Evolutionary conservation across 23 red algal genomes (phyloP).

Genomic region (Chondrus crispus): DNA sequence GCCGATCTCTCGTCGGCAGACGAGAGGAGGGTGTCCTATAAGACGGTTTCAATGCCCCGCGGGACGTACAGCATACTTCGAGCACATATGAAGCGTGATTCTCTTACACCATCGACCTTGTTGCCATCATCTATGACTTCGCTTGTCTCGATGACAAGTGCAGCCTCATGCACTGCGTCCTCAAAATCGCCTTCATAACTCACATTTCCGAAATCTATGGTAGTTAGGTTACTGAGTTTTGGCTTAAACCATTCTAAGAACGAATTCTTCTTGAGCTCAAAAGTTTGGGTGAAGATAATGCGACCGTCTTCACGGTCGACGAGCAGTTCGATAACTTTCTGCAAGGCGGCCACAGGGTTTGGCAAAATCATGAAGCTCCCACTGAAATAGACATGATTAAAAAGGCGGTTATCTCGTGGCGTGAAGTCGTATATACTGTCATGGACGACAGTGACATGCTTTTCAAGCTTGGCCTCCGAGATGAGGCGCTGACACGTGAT

Average conservation of each 20-base stretch:
- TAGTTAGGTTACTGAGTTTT: slow-evolving; percentile 11
- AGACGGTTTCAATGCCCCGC: not conserved
- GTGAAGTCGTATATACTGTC: slow-evolving; percentile 27
- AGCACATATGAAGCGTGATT: slow-evolving; percentile 7
- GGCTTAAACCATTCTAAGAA: slow-evolving; percentile 68
- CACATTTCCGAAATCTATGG: slow-evolving; percentile 58
- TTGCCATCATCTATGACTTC: slow-evolving; percentile 49
- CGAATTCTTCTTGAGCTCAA: slow-evolving; percentile 56
- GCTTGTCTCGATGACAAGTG: not conserved
- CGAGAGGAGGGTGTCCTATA: not conserved
- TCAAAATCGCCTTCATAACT: slow-evolving; percentile 62
- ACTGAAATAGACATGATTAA: slow-evolving; percentile 63
- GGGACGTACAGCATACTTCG: slow-evolving; percentile 38
- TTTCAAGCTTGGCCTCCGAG: not conserved
- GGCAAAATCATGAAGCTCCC: slow-evolving; percentile 67
- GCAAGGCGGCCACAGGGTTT: slow-evolving; percentile 6
- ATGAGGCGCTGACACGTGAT: not conserved
- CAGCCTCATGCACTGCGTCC: slow-evolving; percentile 6
- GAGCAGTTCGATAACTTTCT: slow-evolving; percentile 16
- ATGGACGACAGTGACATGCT: slow-evolving; percentile 5
- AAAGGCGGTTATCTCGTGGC: slow-evolving; percentile 3
- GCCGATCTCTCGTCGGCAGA: too few species aligned
- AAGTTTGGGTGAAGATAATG: slow-evolving; percentile 68
- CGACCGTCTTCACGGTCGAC: slow-evolving; percentile 43
- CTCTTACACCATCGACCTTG: not conserved